Percentiles rank a stretch among this genome's conserved stretches.
Conservation (phyloP, 148 eudicot genomes). For the Cornus suecica region DNA sequence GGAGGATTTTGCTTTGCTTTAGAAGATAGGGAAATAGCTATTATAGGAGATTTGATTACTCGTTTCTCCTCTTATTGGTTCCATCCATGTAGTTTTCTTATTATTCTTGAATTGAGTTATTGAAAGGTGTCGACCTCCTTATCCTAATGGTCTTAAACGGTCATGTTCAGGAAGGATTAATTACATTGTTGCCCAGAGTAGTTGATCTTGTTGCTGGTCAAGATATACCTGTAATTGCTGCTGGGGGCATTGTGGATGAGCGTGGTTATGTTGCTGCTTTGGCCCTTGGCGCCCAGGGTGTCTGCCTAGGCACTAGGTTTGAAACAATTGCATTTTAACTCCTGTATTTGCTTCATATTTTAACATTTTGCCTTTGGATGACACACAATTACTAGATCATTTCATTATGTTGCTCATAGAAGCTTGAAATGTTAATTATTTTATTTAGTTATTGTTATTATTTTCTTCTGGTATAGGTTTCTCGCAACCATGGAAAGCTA, state of each 20-base stretch:
- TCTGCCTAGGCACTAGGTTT: constrained; percentile 86
- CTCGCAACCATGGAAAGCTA: constrained; percentile 81
- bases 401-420: background rate
- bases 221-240: constrained; percentile 84
- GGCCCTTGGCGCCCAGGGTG: constrained; percentile 92
- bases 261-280: constrained; percentile 92
- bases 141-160: background rate
- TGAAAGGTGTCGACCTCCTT: background rate
- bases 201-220: constrained; percentile 61
- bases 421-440: background rate
- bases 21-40: no score
- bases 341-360: background rate
- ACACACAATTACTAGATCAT: background rate
- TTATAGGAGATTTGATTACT: no score
- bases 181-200: constrained; percentile 72
- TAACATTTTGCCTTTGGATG: background rate
- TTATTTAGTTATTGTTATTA: no score
- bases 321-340: background rate
- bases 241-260: constrained; percentile 90
- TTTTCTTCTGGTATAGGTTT: constrained; percentile 58
- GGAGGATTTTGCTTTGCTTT: no score
- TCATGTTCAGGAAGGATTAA: constrained; percentile 58
- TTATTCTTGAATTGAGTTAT: background rate
- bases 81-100: background rate
- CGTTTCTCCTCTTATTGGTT: background rate